phyloP scores from a whole-genome alignment of 148 eudicot species.

The Vaccinium darrowii region DNA sequence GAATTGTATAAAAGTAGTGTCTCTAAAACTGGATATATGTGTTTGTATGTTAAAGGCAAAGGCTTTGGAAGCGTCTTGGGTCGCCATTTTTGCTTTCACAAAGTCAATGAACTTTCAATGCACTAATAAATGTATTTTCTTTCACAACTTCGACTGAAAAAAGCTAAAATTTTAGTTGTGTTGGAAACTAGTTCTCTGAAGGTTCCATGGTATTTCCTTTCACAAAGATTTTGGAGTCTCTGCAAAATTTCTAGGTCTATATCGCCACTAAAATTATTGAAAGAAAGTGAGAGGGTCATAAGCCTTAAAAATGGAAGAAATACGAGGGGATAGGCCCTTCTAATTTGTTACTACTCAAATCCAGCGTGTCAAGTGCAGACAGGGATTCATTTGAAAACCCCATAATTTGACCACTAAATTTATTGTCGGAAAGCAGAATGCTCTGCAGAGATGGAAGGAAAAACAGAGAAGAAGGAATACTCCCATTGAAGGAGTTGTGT shows the following conservation, averaged over 20 bases:
- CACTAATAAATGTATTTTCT: too few species aligned
- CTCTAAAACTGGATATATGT: too few species aligned
- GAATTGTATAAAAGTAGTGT: too few species aligned
- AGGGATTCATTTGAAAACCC: slow-evolving; percentile 11
- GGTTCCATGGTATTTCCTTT: too few species aligned
- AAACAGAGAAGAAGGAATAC: slow-evolving; percentile 45
- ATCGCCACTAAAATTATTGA: slow-evolving; percentile 36
- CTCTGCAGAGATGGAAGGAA: slow-evolving; percentile 22
- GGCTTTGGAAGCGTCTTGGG: too few species aligned
- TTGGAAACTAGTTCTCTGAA: too few species aligned
- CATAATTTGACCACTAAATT: slow-evolving; percentile 21
- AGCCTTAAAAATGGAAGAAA: slow-evolving; percentile 23
- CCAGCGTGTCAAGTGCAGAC: slow-evolving; percentile 32
- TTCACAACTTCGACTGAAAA: too few species aligned
- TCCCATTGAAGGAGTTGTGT: slow-evolving; percentile 38
- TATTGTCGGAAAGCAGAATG: slow-evolving; percentile 28
- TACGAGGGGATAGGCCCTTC: slow-evolving; percentile 26
- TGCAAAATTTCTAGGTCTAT: slow-evolving; percentile 19
- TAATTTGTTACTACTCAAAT: slow-evolving; percentile 40
- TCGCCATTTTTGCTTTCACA: too few species aligned
- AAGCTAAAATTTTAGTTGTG: too few species aligned
- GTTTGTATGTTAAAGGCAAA: too few species aligned
- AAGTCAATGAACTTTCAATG: too few species aligned
- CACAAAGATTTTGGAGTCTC: slow-evolving; percentile 22
- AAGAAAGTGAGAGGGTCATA: slow-evolving; percentile 19